These are phyloP conservation scores for Amanita molliuscula DNA, from an alignment of 768 basidiomycete genomes.

Conservation along the genomic window DNA sequence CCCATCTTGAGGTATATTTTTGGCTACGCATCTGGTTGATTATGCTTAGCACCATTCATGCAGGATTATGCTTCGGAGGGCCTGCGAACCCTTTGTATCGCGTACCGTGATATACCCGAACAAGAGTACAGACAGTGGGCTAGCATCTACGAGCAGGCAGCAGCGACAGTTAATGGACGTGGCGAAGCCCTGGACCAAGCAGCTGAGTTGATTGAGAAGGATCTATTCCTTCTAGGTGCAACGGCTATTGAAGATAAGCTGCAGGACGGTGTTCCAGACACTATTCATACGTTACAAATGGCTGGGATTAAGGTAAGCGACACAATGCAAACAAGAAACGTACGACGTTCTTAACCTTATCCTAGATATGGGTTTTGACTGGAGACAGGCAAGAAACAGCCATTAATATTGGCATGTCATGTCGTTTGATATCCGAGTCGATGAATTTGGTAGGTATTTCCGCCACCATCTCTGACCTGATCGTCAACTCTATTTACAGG, in stretches of 20 bases:
- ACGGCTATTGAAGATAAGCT: conserved; percentile 98
- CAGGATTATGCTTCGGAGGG: conserved; percentile 97
- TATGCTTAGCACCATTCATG: background rate
- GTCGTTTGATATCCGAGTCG: conserved; percentile 91
- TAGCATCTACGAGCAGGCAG: conserved; percentile 81
- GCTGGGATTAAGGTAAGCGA: conserved; percentile 84
- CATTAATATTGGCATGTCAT: conserved; percentile 98
- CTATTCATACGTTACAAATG: conserved; percentile 95
- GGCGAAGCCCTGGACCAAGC: conserved; percentile 91
- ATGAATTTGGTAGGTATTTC: conserved; percentile 84
- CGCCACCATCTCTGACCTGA: background rate
- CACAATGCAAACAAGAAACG: too few relatives aligned
- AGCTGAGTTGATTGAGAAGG: conserved; percentile 93
- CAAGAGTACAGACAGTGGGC: conserved; percentile 90
- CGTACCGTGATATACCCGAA: conserved; percentile 85
- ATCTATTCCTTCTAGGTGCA: conserved; percentile 86
- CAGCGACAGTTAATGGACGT: conserved; percentile 90
- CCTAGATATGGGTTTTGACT: conserved; percentile 91
- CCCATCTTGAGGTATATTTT: conserved; percentile 74
- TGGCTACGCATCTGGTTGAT: background rate
- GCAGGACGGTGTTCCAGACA: conserved; percentile 96
- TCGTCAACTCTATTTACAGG: conserved; percentile 31
- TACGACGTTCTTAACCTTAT: conserved; percentile 3
- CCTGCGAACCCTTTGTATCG: conserved; percentile 91
- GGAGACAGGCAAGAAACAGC: conserved; percentile 99